Base-by-base conservation (phyloP, 2,329 filamentous ascomycete genomes). In the Colletotrichum sp. region DNA sequence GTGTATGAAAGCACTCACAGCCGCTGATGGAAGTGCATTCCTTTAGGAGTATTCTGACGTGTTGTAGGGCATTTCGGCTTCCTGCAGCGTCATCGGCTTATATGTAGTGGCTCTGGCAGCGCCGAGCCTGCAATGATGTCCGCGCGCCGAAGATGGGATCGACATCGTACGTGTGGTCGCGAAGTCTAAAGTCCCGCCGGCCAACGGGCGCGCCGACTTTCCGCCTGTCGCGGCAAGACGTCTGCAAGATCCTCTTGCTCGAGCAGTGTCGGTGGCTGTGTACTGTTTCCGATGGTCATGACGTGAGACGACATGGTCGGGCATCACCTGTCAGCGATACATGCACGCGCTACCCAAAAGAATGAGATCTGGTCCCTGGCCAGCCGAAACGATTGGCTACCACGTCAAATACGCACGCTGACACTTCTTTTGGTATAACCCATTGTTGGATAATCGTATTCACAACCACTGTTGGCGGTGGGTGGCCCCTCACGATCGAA, bases 181-280 rank as follows among this genome's bases (percentile, higher is more conserved):
- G 19, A 60, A 74, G 52, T 59, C 48, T 27, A 73, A 55, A 60
- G 64, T 30, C n/a, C 72, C 48, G 70, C 67, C 59, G 71, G 48
- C 44, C 28, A 36, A 59, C 70, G 64, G 63, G 48, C 64, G 30
- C 19, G 32, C 27, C 36, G 11, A 59, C 19, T 59, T 7, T 32
- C 59, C 52, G 44, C 39, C 16, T 30, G 65, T n/a, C 34, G 34
- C 22, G 30, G 27, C 9, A 22, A 19, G 27, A 12, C 13, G 61
- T 52, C 27, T 69, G 70, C 74, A 69, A 39, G 59, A 65, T 74
- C 64, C 71, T 30, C 34, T 65, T 48, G 71, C 74, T 76, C 64
- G 61, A 74, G 65, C 64, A 73, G 32, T 39, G 19, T 22, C 27
- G 39, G 74, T 76, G 74, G 74, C 70, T 74, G 71, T 76, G 73